Evolutionary conservation across 768 basidiomycete species (phyloP).

Genomic region (Suillus decipiens): DNA sequence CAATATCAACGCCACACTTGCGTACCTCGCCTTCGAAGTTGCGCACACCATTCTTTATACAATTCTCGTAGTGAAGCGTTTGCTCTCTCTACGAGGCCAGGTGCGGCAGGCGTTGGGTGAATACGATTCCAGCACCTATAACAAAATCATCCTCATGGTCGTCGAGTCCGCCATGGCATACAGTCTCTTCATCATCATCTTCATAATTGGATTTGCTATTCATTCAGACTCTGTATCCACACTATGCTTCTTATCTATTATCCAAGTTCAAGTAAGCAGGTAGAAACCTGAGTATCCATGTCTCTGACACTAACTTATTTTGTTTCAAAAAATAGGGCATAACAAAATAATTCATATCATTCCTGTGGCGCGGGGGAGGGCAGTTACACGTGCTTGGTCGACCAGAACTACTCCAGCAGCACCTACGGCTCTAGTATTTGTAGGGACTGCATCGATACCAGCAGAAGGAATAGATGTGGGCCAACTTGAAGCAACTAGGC

Average conservation of each 20-base stretch:
- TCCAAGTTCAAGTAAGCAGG: not conserved
- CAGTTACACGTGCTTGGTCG: not conserved
- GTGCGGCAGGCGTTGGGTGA: not conserved
- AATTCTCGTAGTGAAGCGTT: not conserved
- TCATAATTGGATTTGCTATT: not conserved
- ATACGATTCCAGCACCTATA: not conserved
- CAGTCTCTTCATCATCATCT: not conserved
- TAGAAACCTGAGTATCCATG: not conserved
- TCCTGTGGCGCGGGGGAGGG: not conserved
- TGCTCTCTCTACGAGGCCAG: not conserved
- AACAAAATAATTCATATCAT: not conserved
- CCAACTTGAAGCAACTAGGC: not conserved
- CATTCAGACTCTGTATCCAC: not conserved
- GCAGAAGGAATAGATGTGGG: not conserved
- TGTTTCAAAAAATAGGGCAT: not conserved
- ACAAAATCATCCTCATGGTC: constrained; percentile 2
- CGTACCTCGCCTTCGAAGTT: not conserved
- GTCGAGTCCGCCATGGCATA: not conserved
- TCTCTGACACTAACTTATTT: not conserved
- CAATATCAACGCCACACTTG: not conserved
- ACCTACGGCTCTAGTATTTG: not conserved
- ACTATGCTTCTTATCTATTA: not conserved
- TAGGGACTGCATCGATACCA: not conserved
- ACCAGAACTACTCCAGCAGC: not conserved
- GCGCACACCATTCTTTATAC: not conserved